Evolutionary conservation across 345 rosid species (phyloP), one percentile per base, ranked within the genome.

Genomic region (Eutrema heterophyllum): DNA sequence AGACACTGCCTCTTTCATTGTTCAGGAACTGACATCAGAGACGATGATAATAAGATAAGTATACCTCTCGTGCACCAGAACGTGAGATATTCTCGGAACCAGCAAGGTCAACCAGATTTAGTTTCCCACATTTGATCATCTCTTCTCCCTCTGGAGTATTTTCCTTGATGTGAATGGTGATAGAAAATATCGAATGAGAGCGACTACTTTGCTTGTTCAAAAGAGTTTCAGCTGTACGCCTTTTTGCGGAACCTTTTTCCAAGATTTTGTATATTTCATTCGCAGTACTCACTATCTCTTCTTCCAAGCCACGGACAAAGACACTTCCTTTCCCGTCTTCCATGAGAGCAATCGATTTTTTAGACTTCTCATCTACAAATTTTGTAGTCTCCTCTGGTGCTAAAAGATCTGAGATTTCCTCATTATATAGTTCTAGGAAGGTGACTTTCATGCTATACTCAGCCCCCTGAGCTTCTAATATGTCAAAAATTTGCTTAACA

Each of bases 321-420:
- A 95, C 99, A 68, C 96, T 97, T n/a, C 99, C 99, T 80, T 89
- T 95, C 59, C 99, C 98, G 64, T 92, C 99, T 82, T 95, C 99
- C 99, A 92, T 92, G 50, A 95, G 96, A 62, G 97, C 98, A 63
- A 95, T 85, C 9, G 99, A 91, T 66, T 90, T 95, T 80, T 95
- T 92, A 27, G 97, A 84, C 81, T 90, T 95, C 66, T 95, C 99
- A 73, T 95, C 99, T 2, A 83, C 60, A 71, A 92, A 92, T 70
- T 87, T 95, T 30, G 83, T 63, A 78, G 85, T 82, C 84, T 92
- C 98, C 70, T 95, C 99, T 4, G 64, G 84, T 64, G 99, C 98
- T 87, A 95, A 85, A 80, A 95, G 98, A 85, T 95, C 99, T 10
- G 98, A 80, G 57, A 95, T 92, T 81, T 95, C 99, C 78, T 92